Evolutionary conservation across 2,329 filamentous ascomycete genomes (phyloP).

Genomic region (Chrysoporthe deuterocubensis): DNA sequence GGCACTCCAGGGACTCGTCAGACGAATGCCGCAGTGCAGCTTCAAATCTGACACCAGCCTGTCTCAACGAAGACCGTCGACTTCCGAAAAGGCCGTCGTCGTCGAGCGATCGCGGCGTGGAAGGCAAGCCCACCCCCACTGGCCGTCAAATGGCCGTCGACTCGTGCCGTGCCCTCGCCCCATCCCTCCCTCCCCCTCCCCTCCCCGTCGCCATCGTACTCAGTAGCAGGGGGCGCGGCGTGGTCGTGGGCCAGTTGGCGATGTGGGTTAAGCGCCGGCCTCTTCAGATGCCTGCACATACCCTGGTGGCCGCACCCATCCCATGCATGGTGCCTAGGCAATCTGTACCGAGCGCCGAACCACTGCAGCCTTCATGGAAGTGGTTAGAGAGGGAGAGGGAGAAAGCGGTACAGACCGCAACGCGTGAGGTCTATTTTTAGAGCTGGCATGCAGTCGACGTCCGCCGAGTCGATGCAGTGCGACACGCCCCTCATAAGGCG

Average conservation of each 20-base stretch:
- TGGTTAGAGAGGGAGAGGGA: too few relatives aligned
- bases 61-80: neutral
- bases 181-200: neutral
- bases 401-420: too few relatives aligned
- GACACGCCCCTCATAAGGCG: too few relatives aligned
- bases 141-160: neutral
- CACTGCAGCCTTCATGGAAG: neutral
- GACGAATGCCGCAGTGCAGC: neutral
- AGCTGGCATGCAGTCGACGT: neutral
- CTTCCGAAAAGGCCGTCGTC: too few relatives aligned
- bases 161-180: neutral
- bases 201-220: slow-evolving; percentile 6
- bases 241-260: slow-evolving; percentile 9
- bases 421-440: slow-evolving; percentile 19
- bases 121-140: neutral
- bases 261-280: slow-evolving; percentile 25
- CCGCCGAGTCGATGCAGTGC: too few relatives aligned
- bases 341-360: slow-evolving; percentile 6
- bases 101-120: neutral
- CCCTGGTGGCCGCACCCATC: neutral
- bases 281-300: slow-evolving; percentile 15
- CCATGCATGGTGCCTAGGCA: neutral
- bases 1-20: neutral
- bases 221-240: neutral
- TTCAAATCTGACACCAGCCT: neutral